Percentiles rank a stretch among this genome's conserved stretches.
phyloP scores from a whole-genome alignment of 208 protist species.

The Herpetomonas samuelpessoai region DNA sequence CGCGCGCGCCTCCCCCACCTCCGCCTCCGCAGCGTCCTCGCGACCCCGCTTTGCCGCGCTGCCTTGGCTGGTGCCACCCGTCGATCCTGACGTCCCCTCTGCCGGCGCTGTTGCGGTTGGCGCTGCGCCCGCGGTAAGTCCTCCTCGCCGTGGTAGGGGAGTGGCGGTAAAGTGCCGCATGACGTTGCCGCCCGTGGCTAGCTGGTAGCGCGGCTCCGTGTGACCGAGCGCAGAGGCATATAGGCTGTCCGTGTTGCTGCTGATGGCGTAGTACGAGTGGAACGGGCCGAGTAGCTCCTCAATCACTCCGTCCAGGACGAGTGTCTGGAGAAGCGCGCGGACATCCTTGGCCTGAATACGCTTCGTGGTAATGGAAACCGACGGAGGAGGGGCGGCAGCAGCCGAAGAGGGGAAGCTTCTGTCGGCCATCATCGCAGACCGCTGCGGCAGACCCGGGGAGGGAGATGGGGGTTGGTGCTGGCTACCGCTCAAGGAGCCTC shows the following conservation, averaged over 20 bases:
- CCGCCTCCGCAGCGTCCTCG: too few relatives aligned
- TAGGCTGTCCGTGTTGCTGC: background rate
- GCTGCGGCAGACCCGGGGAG: background rate
- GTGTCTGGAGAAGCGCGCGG: slow-evolving; percentile 53
- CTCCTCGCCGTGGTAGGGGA: too few relatives aligned
- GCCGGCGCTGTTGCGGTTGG: background rate
- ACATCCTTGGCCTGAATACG: slow-evolving; percentile 43
- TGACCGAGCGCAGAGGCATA: slow-evolving; percentile 9
- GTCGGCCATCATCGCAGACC: background rate
- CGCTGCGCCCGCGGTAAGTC: slow-evolving; percentile 15
- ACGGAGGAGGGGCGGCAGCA: background rate
- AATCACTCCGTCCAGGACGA: slow-evolving; percentile 74
- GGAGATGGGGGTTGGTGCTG: background rate
- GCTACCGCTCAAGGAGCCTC: background rate
- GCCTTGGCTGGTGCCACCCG: too few relatives aligned
- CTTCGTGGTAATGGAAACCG: slow-evolving; percentile 7
- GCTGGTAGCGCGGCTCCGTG: slow-evolving; percentile 39
- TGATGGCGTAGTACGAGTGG: background rate
- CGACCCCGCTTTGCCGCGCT: too few relatives aligned
- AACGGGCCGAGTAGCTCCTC: slow-evolving; percentile 30
- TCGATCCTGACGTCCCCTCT: too few relatives aligned
- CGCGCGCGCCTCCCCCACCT: too few relatives aligned
- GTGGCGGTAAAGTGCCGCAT: slow-evolving; percentile 68
- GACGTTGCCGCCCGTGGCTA: slow-evolving; percentile 51
- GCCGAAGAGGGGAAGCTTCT: background rate